Evolutionary conservation across 495 filamentous ascomycete genomes (phyloP), one percentile per base, ranked within the genome.

Genomic region (Podospora anserina): DNA sequence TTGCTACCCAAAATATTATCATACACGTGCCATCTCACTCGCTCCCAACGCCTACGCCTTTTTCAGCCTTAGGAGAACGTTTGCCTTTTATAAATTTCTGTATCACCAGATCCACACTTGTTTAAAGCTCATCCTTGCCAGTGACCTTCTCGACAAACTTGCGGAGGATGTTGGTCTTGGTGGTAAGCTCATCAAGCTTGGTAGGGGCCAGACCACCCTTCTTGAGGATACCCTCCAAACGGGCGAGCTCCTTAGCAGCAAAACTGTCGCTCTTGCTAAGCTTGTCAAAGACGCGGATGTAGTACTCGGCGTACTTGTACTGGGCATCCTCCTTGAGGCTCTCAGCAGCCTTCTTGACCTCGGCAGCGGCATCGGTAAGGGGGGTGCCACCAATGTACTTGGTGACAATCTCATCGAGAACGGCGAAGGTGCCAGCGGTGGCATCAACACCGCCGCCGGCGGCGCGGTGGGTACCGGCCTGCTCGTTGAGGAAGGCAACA

Each of bases 131-230:
- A 74, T 92, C 89, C 83, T 91, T 90, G 61, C 66, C 67, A 7
- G 70, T 72, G 27, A 74, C 69, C 76, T 80, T 75, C 72, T 80
- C 74, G 71, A 88, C 78, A 77, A 97, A 99, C 79, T 85, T 88
- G 76, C 87, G 87, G 64, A 99, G 83, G 74, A 99, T 91, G 80
- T 99, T 99, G 79, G 88, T 90, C 78, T 95, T 89, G 72, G 84
- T 90, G 60, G 88, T 88, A 56, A 99, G 78, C 79, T 99, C 95
- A 78, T 99, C 95, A 49, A 91, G 68, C 87, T 97, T 99, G 81
- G 90, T 84, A 28, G 89, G 88, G 20, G 91, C 91, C 72, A 97
- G 85, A 65, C 90, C 90, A 68, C 93, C 91, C 87, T 97, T 97
- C 76, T 84, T 87, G 63, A 96, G 76, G 71, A 99, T 85, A 72